Conservation (phyloP, 1,139 yeast genomes). For the Suhomyces anneliseae region DNA sequence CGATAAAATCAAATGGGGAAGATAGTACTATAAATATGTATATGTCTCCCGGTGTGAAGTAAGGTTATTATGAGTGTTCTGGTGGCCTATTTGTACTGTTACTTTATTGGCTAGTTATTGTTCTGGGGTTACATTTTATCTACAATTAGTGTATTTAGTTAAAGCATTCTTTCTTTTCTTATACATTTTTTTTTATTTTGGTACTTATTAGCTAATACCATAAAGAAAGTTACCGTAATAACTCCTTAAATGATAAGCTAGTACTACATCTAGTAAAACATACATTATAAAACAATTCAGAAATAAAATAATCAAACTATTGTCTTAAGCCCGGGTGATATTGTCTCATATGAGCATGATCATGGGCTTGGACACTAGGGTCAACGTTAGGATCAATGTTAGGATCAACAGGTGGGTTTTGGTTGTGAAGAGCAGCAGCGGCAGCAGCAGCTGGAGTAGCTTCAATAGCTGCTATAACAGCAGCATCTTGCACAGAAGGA, state of each 20-base stretch:
- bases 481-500: constrained; percentile 44
- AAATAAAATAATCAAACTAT: constrained; percentile 7
- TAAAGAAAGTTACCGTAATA: neutral
- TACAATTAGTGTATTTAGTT: too few species aligned
- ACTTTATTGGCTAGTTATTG: too few species aligned
- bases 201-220: neutral
- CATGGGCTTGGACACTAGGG: constrained; percentile 47
- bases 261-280: constrained; percentile 4
- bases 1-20: too few species aligned
- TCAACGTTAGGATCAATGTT: constrained; percentile 48
- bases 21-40: too few species aligned
- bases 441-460: constrained; percentile 42
- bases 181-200: too few species aligned
- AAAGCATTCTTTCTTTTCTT: too few species aligned
- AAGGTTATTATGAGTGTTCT: too few species aligned
- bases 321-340: constrained; percentile 14
- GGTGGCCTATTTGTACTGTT: too few species aligned
- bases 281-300: constrained; percentile 10
- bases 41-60: too few species aligned
- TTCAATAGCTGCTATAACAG: constrained; percentile 49
- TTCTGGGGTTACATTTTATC: too few species aligned
- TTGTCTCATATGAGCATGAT: constrained; percentile 32
- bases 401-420: constrained; percentile 39
- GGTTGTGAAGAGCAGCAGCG: constrained; percentile 31
- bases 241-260: neutral